These are phyloP conservation scores for Nicotiana noctiflora DNA, from an alignment of 257 asterid genomes.

Conservation along the genomic window DNA sequence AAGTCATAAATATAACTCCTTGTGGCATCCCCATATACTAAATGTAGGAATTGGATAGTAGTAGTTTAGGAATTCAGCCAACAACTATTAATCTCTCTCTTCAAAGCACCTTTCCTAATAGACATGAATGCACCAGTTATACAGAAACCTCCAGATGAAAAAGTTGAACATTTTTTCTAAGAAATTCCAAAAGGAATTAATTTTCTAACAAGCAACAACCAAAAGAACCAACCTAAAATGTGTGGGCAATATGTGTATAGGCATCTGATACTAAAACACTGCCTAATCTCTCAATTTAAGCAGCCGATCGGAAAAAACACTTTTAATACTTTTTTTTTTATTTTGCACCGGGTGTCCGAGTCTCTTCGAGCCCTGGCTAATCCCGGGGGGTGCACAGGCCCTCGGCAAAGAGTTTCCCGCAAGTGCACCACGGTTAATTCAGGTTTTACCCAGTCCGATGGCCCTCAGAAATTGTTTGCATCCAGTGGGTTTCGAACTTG, in stretches of 20 bases:
- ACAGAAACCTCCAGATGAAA: neutral
- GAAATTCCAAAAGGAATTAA: neutral
- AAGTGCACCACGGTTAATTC: no score
- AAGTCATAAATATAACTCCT: neutral
- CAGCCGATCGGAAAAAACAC: neutral
- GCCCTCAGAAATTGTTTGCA: no score
- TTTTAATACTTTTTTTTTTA: neutral
- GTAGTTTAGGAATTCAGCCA: neutral
- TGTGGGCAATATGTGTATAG: neutral
- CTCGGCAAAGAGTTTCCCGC: no score
- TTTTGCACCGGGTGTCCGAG: no score
- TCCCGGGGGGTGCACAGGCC: no score
- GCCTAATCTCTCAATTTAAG: neutral
- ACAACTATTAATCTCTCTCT: neutral
- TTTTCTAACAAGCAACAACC: neutral
- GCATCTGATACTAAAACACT: neutral
- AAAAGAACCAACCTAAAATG: neutral
- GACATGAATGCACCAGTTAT: neutral
- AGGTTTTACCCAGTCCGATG: no score
- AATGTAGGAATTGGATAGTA: neutral
- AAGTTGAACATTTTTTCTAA: neutral
- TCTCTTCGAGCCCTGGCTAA: no score
- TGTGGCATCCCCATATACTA: neutral
- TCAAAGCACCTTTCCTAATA: neutral
- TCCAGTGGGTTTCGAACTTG: no score